These are phyloP conservation scores for fission yeast (Schizosaccharomyces pombe) DNA, from an alignment of 805 yeast species.

Conservation along the genomic window DNA sequence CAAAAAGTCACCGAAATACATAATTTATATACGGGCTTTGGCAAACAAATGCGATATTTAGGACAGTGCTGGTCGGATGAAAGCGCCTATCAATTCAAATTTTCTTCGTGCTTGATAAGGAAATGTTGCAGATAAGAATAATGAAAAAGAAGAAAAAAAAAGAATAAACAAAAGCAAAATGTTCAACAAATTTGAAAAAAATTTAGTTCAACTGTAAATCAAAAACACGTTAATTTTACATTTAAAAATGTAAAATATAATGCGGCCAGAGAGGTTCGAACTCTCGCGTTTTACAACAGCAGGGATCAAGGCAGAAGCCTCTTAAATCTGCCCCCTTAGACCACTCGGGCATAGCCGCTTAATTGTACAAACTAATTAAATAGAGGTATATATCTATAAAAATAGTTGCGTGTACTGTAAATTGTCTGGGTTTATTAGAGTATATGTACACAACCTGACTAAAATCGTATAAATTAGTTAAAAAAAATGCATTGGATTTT, in stretches of 20 bases:
- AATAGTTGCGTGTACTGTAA: no score
- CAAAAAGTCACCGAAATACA: background rate
- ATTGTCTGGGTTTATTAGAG: no score
- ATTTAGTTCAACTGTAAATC: background rate
- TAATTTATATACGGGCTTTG: no score
- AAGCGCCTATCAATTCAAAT: no score
- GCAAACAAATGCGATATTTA: no score
- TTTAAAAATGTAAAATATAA: background rate
- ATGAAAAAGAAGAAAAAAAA: background rate
- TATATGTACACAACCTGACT: no score
- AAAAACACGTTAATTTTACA: background rate
- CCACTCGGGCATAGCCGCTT: slow-evolving; percentile 2
- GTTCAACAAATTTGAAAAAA: background rate
- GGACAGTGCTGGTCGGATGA: no score
- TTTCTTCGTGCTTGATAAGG: no score
- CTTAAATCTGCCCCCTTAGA: slow-evolving; percentile 1
- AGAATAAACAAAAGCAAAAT: background rate
- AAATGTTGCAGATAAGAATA: background rate
- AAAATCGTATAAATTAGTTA: no score
- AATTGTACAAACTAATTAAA: no score
- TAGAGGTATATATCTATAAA: no score
- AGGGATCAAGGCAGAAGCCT: background rate
- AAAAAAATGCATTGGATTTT: no score
- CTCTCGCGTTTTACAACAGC: slow-evolving; percentile 1
- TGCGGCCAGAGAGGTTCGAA: slow-evolving; percentile 1